Base-by-base conservation (phyloP, 306 rosid species). In the Sindora glabra region DNA sequence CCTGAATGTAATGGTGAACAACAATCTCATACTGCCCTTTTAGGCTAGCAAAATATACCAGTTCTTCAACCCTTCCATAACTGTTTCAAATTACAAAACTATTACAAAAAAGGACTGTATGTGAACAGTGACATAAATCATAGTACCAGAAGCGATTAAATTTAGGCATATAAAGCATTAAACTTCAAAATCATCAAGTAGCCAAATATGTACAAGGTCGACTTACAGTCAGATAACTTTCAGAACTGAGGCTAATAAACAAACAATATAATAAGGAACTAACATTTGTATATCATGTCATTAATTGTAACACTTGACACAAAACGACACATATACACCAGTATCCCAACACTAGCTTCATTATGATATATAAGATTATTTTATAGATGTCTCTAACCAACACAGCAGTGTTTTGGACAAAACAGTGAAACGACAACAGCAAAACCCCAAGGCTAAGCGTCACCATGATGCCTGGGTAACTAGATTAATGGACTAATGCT, bases 1-100 rank as follows among this genome's bases (percentile, higher is more conserved):
- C 96, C 98, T 92, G 98, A 76, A 92, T 92, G 66, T 92, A 86
- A 73, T 92, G 76, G 68, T 83, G 98, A 72, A 92, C 87, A 51
- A 92, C 96, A 72, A 88, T 88, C 75, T 92, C 98, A 66, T 81
- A 76, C 62, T 88, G 98, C 78, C 86, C 95, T 79, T 88, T 88
- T 59, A 92, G 79, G 76, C 95, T 73, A 58, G 98, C 98, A 64
- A 92, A 92, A 80, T 79, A 92, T 21, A 92, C 98, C 79, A 88
- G 66, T 64, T 92, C 98, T 76, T 92, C 98, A 59, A 83, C 94
- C 59, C 94, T 86, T 51, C 98, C 98, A 52, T 92, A 92, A 76
- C 98, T 91, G 96, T 84, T 56, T 36, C 39, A 77, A 61, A 64
- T 73, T 65, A 50, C 62, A 74, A 72, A 75, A 56, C 27, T 41